Evolutionary conservation across 2,329 filamentous ascomycete species (phyloP), one percentile per base, ranked within the genome.

Genomic region (Colletotrichum lindemuthianum): DNA sequence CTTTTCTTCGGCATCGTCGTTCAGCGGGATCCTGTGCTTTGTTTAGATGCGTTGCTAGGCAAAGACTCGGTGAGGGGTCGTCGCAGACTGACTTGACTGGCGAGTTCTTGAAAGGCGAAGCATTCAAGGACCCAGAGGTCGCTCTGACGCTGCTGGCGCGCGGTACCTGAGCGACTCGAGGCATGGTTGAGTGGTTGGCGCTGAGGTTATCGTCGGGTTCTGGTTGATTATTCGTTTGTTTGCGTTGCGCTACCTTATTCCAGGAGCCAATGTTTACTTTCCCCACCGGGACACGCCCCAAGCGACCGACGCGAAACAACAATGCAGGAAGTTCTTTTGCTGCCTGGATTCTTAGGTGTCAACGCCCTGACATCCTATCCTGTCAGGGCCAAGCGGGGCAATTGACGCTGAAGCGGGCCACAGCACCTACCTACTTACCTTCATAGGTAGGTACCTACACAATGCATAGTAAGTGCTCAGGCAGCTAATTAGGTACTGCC

Each of bases 1-100:
- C 78, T 96, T 97, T 80, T 99, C 96, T 71, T 90, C 88, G 66
- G 88, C 90, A 83, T 99, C 96, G 81, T 99, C 96, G 81, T 98
- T 98, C 68, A 99, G 87, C 40, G 96, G 94, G 65, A 99, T 96
- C 76, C 93, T 97, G 72, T 2, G 11, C 34, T 24, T 51, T 61
- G 53, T 63, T 63, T 60, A 54, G 57, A 49, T 53, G 37, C 39
- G 63, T 69, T 69, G 70, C 60, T 60, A 51, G 39, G 63, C 57
- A 54, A 56, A 34, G 37, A 65, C 39, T 36, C 24, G 50, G 49
- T 47, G 37, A 8, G 13, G 41, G 41, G 54, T 45, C 52, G 57
- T 24, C 33, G 48, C 52, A 65, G 59, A 78, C 83, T 74, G 78
- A 87, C 85, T 87, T 87, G 59, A 86, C 74, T 6, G 84, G 82